These are phyloP conservation scores for Batkoa obscura DNA, from an alignment of 371 early-diverging fungal genomes.

Conservation along the genomic window DNA sequence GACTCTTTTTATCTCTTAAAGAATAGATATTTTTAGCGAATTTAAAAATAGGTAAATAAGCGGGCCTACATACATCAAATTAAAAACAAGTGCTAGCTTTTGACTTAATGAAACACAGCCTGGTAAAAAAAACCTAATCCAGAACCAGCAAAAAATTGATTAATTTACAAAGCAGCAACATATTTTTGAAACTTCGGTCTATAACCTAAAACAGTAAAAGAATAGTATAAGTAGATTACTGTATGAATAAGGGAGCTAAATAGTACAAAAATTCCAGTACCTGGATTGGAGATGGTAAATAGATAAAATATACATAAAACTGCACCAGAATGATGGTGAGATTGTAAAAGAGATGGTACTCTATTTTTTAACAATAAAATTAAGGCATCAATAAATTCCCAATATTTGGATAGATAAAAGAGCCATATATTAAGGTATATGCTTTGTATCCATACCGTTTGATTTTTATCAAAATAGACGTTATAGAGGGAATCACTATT, in stretches of 20 bases:
- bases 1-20: no score
- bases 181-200: slow-evolving; percentile 67
- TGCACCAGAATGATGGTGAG: slow-evolving; percentile 78
- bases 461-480: no score
- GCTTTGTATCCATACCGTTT: no score
- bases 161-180: slow-evolving; percentile 69
- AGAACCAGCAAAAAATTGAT: slow-evolving; percentile 69
- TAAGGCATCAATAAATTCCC: slow-evolving; percentile 69
- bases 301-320: slow-evolving; percentile 60
- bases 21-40: slow-evolving; percentile 23
- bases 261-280: slow-evolving; percentile 70
- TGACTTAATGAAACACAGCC: slow-evolving; percentile 41
- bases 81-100: slow-evolving; percentile 35
- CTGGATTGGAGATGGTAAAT: slow-evolving; percentile 47
- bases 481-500: no score
- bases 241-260: slow-evolving; percentile 82
- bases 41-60: slow-evolving; percentile 55
- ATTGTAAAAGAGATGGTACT: slow-evolving; percentile 48
- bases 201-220: slow-evolving; percentile 49
- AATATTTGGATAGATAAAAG: slow-evolving; percentile 75
- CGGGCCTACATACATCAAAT: slow-evolving; percentile 57
- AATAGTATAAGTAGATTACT: slow-evolving; percentile 79
- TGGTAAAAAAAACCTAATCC: slow-evolving; percentile 43
- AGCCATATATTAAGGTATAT: slow-evolving; percentile 9
- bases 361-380: slow-evolving; percentile 60